Percentiles rank a stretch among this genome's conserved stretches.
Evolutionary conservation across 2,329 filamentous ascomycete species (phyloP).

Genomic region (Tympanopsis confertula): DNA sequence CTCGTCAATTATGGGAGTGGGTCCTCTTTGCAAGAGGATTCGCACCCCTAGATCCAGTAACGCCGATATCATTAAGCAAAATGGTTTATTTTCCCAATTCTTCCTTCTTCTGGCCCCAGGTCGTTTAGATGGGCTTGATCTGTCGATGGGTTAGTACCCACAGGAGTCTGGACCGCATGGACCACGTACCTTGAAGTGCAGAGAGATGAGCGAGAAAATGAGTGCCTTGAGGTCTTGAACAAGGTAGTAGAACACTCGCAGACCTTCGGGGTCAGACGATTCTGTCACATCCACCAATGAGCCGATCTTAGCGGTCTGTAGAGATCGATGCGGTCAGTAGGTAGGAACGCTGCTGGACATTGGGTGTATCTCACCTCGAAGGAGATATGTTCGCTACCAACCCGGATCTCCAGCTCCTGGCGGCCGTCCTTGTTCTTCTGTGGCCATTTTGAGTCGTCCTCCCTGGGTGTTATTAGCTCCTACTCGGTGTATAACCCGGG

Average conservation of each 20-base stretch:
- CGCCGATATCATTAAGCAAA: background rate
- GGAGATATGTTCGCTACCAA: constrained; percentile 92
- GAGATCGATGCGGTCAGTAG: background rate
- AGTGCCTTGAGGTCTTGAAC: constrained; percentile 95
- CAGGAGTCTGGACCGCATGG: too few species aligned
- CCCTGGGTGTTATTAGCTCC: constrained; percentile 40
- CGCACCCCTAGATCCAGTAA: too few species aligned
- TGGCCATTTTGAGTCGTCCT: constrained; percentile 97
- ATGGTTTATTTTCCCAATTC: background rate
- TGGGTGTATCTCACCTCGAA: constrained; percentile 63
- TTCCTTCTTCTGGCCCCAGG: background rate
- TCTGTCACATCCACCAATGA: constrained; percentile 94
- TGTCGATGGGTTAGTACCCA: constrained; percentile 22
- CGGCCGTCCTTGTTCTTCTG: constrained; percentile 98
- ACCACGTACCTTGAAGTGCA: constrained; percentile 62
- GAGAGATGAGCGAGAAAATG: constrained; percentile 87
- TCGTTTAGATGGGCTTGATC: constrained; percentile 62
- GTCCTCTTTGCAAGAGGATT: too few species aligned
- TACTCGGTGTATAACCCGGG: background rate
- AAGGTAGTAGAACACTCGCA: constrained; percentile 96
- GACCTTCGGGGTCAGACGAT: constrained; percentile 86
- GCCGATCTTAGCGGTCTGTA: constrained; percentile 90
- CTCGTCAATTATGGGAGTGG: too few species aligned
- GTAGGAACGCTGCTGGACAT: background rate
- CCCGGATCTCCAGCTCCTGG: constrained; percentile 86